phyloP scores from a whole-genome alignment of 805 yeast genomes.

The Kuraishia borneana region DNA sequence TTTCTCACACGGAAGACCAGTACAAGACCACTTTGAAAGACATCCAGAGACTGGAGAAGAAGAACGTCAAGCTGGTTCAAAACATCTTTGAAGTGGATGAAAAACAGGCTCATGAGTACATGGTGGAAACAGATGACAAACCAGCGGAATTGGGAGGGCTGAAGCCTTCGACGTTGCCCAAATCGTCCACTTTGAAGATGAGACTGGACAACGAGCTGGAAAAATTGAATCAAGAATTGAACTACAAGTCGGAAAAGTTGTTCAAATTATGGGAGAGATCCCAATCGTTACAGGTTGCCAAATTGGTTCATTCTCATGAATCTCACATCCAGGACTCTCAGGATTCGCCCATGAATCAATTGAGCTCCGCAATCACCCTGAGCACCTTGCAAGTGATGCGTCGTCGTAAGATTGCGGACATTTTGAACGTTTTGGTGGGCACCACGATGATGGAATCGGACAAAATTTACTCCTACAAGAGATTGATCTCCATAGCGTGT shows the following conservation, averaged over 20 bases:
- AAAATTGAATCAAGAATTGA: slow-evolving; percentile 9
- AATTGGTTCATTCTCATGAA: slow-evolving; percentile 45
- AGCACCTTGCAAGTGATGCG: slow-evolving; percentile 28
- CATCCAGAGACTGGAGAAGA: slow-evolving; percentile 16
- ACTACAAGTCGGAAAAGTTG: slow-evolving; percentile 21
- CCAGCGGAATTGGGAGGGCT: background rate
- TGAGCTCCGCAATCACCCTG: slow-evolving; percentile 23
- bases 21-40: slow-evolving; percentile 7
- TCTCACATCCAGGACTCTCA: slow-evolving; percentile 5
- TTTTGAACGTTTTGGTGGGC: background rate
- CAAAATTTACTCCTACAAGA: slow-evolving; percentile 30
- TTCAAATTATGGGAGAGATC: slow-evolving; percentile 38
- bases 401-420: slow-evolving; percentile 16
- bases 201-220: slow-evolving; percentile 8
- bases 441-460: background rate
- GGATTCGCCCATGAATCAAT: slow-evolving; percentile 1
- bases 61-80: slow-evolving; percentile 9
- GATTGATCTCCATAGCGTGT: slow-evolving; percentile 64
- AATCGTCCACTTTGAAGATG: slow-evolving; percentile 4
- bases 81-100: slow-evolving; percentile 12
- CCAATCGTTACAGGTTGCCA: slow-evolving; percentile 52
- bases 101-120: slow-evolving; percentile 10
- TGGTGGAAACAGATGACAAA: slow-evolving; percentile 10
- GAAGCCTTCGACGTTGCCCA: background rate
- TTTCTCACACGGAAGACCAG: background rate